Conservation (phyloP, 2,329 filamentous ascomycete species). For the Xylaria arbuscula region DNA sequence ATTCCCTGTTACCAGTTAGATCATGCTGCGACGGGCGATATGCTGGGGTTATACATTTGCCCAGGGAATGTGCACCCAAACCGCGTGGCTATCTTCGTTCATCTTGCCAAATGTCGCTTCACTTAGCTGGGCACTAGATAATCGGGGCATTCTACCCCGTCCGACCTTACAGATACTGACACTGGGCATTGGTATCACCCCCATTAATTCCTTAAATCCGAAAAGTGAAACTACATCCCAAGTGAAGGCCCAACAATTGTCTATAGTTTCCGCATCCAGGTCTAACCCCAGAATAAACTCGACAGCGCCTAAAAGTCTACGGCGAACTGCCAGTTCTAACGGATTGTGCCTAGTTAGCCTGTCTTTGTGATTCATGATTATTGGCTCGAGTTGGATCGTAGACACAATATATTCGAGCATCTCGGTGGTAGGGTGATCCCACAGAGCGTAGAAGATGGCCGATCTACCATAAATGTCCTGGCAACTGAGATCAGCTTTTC, state of each 20-base stretch:
- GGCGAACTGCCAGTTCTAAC: neutral
- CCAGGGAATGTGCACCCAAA: neutral
- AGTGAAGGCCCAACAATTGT: neutral
- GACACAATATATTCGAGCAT: neutral
- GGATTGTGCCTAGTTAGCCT: too few relatives aligned
- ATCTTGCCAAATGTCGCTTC: neutral
- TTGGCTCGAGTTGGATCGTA: neutral
- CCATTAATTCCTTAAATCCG: neutral
- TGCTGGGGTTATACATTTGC: constrained; percentile 7
- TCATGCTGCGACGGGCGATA: neutral
- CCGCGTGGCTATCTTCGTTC: neutral
- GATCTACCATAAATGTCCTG: neutral
- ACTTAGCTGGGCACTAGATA: too few relatives aligned
- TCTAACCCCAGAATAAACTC: neutral
- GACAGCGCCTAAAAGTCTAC: neutral
- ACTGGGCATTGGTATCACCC: neutral
- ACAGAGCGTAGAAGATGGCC: constrained; percentile 1
- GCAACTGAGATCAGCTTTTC: neutral
- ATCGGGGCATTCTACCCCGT: too few relatives aligned
- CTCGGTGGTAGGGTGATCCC: neutral
- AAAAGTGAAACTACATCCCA: neutral
- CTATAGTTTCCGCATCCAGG: too few relatives aligned
- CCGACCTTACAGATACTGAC: neutral
- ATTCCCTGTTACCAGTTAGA: constrained; percentile 13
- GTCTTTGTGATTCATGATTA: neutral